Conservation (phyloP, 2,329 filamentous ascomycete genomes). For the Aureobasidium musti region DNA sequence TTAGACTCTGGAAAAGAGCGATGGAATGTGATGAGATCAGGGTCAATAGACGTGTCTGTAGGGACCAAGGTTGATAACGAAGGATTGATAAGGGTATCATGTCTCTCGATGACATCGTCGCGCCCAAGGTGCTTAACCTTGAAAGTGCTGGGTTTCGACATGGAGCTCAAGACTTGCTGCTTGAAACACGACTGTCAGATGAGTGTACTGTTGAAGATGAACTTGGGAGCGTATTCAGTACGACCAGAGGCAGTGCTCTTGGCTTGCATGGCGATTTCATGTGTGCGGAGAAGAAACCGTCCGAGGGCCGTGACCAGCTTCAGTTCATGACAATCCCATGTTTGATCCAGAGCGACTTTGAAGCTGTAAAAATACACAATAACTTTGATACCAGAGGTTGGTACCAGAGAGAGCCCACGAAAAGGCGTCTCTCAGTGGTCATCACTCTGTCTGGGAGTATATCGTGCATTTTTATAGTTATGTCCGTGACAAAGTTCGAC, state of each 20-base stretch:
- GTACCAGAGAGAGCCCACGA: neutral
- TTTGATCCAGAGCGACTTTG: neutral
- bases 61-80: neutral
- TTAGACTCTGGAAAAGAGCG: conserved; percentile 57
- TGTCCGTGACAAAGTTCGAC: neutral
- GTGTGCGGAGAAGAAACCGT: conserved; percentile 11
- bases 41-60: neutral
- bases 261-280: conserved; percentile 3
- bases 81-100: conserved; percentile 10
- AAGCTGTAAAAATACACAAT: neutral
- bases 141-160: neutral
- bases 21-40: conserved; percentile 16
- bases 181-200: neutral
- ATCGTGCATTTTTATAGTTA: neutral
- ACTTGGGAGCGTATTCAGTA: neutral
- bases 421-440: neutral
- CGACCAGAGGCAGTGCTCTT: conserved; percentile 21
- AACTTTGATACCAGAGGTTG: neutral
- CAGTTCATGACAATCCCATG: neutral
- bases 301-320: neutral
- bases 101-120: conserved; percentile 3
- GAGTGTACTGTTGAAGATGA: neutral
- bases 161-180: neutral
- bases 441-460: neutral
- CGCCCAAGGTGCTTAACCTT: conserved; percentile 3